Evolutionary conservation across 1,284 basidiomycete species (phyloP), one percentile per base, ranked within the genome.

Genomic region (Leccinum pseudoinsigne): DNA sequence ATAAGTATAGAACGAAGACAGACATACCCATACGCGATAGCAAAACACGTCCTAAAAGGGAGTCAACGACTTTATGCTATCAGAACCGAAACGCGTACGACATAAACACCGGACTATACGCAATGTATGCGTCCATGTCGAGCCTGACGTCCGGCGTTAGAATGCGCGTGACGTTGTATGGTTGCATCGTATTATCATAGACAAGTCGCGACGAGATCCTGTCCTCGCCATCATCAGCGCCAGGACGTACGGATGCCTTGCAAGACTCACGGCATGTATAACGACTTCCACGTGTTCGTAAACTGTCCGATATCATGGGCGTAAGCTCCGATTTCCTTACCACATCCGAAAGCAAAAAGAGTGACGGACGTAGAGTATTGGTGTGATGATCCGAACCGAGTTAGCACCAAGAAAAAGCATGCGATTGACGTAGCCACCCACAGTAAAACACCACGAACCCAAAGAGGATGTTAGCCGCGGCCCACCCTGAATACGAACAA

Each of bases 81-180:
- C 7, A 45, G 1, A 28, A 45, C 14, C 11, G 12, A 47, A 31
- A 34, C 4, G 59, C 75, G 11, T 63, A 74, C 5, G 89, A 83
- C 47, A 93, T 77, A 74, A 84, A 93, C 2, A 92, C 75, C 0
- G 88, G 90, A 58, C 88, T 91, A 70, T 94, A 94, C 0, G 68
- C 74, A 45, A 80, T 68, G 74, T 92, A 93, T 1, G 82, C 86
- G 0, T 70, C 68, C 58, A 73, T 26, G 71, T 92, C 81, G 64
- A 93, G 80, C 5, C 78, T 79, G 8, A 75, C 63, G 6, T 84
- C 78, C 0, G 77, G 64, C 6, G 74, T 83, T 40, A 93, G 72
- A 42, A 93, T 84, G 1, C 78, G 74, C 0, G 77, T 74, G 6
- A 89, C 81, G 62, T 93, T 80, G 80, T 92, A 94, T 2, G 76